Evolutionary conservation across 2,329 filamentous ascomycete species (phyloP).

Genomic region (Arthrobotrys entomopaga): DNA sequence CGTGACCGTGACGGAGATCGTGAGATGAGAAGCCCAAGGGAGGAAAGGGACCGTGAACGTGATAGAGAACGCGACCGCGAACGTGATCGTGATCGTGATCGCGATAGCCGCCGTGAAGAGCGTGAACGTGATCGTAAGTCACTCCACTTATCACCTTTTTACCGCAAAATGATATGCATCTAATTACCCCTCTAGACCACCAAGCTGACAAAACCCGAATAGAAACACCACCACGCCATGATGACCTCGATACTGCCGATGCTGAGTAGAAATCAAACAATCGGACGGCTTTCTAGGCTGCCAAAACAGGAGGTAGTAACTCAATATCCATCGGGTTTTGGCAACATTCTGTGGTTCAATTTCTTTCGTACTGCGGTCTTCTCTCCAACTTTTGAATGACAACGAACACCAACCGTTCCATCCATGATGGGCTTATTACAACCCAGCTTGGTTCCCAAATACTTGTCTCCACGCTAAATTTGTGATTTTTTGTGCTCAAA

Average conservation of each 20-base stretch:
- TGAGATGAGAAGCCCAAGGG: constrained; percentile 72
- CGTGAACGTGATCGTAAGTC: constrained; percentile 79
- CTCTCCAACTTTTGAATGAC: not conserved
- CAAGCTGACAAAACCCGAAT: constrained; percentile 60
- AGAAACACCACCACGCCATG: constrained; percentile 67
- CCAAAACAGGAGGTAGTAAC: not conserved
- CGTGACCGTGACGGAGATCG: constrained; percentile 79
- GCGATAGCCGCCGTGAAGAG: constrained; percentile 59
- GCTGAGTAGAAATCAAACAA: constrained; percentile 57
- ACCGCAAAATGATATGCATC: too few species aligned
- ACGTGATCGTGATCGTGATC: constrained; percentile 62
- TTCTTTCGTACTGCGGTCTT: constrained; percentile 15
- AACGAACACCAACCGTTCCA: not conserved
- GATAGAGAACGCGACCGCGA: constrained; percentile 51
- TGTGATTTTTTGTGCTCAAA: not conserved
- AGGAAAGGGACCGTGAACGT: constrained; percentile 74
- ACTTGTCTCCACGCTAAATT: not conserved
- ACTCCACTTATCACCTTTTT: too few species aligned
- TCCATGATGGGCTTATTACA: not conserved
- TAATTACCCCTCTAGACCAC: constrained; percentile 67
- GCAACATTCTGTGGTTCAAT: constrained; percentile 13
- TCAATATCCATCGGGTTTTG: not conserved
- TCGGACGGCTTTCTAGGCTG: not conserved
- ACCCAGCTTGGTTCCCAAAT: not conserved
- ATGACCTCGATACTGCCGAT: constrained; percentile 95